These are phyloP conservation scores for Cordyceps pruinosa DNA, from an alignment of 2,329 filamentous ascomycete species.

Conservation along the genomic window DNA sequence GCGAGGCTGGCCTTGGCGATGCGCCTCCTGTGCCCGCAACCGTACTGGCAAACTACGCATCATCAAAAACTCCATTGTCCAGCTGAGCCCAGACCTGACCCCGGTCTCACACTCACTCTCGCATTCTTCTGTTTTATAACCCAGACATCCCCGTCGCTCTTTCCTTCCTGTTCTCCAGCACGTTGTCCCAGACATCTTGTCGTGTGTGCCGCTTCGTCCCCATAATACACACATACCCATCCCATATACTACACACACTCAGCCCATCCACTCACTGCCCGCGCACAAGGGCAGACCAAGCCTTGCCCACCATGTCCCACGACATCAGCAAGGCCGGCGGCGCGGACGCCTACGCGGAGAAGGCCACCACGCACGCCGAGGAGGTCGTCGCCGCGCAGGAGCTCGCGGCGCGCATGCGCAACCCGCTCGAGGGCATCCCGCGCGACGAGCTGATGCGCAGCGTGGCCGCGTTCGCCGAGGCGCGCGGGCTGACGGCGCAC, in stretches of 20 bases:
- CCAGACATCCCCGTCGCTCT: constrained; percentile 1
- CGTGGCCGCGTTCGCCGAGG: constrained; percentile 54
- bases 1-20: neutral
- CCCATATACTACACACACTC: neutral
- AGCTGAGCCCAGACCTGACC: neutral
- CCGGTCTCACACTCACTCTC: no score
- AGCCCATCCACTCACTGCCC: no score
- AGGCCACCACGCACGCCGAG: constrained; percentile 6
- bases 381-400: neutral
- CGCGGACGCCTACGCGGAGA: constrained; percentile 4
- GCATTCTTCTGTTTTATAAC: neutral
- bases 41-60: neutral
- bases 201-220: no score
- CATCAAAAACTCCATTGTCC: neutral
- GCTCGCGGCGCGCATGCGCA: constrained; percentile 5
- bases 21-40: constrained; percentile 1
- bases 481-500: constrained; percentile 53
- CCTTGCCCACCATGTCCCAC: constrained; percentile 5
- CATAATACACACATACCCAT: no score
- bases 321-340: constrained; percentile 4
- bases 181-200: no score
- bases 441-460: constrained; percentile 43
- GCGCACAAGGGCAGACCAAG: no score
- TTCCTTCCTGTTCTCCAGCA: no score
- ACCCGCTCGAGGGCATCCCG: constrained; percentile 47